A percentile compares a stretch with the other conserved stretches of the same genome.
These are phyloP conservation scores for Colletotrichum falcatum DNA, from an alignment of 2,329 filamentous ascomycete genomes.

Conservation along the genomic window DNA sequence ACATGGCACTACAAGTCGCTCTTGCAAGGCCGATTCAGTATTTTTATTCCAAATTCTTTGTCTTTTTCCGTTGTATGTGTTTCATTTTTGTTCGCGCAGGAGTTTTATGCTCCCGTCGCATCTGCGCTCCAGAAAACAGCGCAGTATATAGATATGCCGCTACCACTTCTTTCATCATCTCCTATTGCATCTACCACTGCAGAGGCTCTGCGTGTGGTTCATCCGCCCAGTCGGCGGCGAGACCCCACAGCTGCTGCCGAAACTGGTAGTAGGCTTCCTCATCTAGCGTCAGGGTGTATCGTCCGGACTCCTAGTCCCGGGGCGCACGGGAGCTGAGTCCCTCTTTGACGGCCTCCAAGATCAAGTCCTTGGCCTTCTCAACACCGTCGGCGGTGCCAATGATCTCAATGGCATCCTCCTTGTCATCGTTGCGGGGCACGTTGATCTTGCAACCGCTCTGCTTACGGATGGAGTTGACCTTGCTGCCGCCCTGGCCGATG, in stretches of 20 bases:
- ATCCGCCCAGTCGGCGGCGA: conserved; percentile 20
- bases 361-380: conserved; percentile 88
- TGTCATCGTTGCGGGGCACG: conserved; percentile 83
- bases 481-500: conserved; percentile 87
- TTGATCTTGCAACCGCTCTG: conserved; percentile 95
- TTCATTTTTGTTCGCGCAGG: conserved; percentile 4
- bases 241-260: conserved; percentile 16
- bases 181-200: conserved; percentile 17
- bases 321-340: conserved; percentile 53
- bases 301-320: conserved; percentile 32
- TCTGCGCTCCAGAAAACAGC: not conserved
- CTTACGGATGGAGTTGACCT: conserved; percentile 93
- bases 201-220: conserved; percentile 3
- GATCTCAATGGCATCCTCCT: conserved; percentile 89
- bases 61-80: not conserved
- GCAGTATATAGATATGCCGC: not conserved
- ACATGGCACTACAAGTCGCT: not conserved
- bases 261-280: not conserved
- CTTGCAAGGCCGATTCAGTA: not conserved
- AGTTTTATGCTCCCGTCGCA: not conserved
- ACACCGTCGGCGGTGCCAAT: conserved; percentile 82
- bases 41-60: not conserved
- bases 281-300: not conserved
- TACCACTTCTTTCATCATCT: not conserved
- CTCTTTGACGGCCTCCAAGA: conserved; percentile 83